Base-by-base conservation (phyloP, 768 basidiomycete species). In the Gymnopilus junonius region DNA sequence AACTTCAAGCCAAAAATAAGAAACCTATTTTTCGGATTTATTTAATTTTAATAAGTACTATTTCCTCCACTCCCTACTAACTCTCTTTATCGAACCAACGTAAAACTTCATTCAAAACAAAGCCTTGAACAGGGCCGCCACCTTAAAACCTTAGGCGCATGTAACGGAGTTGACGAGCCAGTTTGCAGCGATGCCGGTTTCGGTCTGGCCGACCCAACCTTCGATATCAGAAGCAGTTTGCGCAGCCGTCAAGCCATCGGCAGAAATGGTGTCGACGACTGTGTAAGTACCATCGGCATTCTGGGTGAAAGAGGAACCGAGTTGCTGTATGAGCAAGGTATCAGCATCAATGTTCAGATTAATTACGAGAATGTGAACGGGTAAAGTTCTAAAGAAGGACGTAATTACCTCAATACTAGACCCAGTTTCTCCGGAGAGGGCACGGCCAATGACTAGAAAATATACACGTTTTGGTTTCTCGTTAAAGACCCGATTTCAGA, bases 111-210 rank as follows among this genome's bases (percentile, higher is more conserved):
- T 51, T 51, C 29, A 51, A 51, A 17, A 51, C n/a, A 10, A 51
- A 29, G 29, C 31, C 31, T 51, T 32, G 29, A 32, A 50, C 14
- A 3, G 1, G 31, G 55, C 21, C 14, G 35, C 42, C n/a, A n/a
- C n/a, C n/a, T n/a, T n/a, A n/a, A n/a, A n/a, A n/a, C n/a, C n/a
- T n/a, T n/a, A n/a, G n/a, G n/a, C n/a, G n/a, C n/a, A n/a, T 17
- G 42, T 46, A 15, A 39, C 61, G 17, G 61, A 55, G 21, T 57
- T 23, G n/a, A 62, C 61, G 21, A 56, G 21, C 61, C 61, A 62
- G n/a, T 62, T 62, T 5, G 61, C 54, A 25, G 35, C 39, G 15
- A 56, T 31, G 7, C 61, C 61, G 4, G 50, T n/a, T 25, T 46
- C 31, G 14, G 61, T 62, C n/a, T 43, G 31, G 2, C 61, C 61